These are phyloP conservation scores for Cryphonectria japonica DNA, from an alignment of 2,329 filamentous ascomycete species.

Conservation along the genomic window DNA sequence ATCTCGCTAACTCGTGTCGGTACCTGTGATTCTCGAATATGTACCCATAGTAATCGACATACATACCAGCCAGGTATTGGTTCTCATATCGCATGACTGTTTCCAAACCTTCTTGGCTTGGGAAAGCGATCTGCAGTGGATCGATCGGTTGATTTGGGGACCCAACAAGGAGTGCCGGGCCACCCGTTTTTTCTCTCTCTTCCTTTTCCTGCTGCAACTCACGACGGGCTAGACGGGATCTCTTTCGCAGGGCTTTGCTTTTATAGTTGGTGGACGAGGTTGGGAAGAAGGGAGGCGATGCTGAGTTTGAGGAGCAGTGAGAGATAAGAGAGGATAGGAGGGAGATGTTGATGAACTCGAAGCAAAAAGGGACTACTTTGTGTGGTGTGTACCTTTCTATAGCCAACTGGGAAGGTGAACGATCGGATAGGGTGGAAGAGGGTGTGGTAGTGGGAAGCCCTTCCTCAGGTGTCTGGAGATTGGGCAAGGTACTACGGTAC, in stretches of 20 bases:
- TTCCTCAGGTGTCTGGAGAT: not conserved
- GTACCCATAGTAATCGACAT: no score
- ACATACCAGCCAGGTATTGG: no score
- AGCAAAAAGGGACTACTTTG: no score
- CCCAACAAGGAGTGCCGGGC: no score
- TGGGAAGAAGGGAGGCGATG: not conserved
- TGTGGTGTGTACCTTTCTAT: not conserved
- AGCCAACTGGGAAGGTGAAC: constrained; percentile 6
- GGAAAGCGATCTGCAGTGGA: not conserved
- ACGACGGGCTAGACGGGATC: no score
- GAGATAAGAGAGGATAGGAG: no score
- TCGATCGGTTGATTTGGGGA: not conserved
- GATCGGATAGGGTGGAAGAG: not conserved
- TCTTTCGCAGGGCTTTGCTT: not conserved
- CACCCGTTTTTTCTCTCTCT: not conserved
- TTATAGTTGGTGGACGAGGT: not conserved
- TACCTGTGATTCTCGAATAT: not conserved
- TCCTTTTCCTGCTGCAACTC: no score
- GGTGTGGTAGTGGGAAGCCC: not conserved
- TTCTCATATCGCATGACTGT: not conserved
- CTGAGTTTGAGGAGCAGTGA: no score
- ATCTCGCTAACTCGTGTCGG: not conserved
- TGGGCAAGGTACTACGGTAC: not conserved
- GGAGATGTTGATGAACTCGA: no score
- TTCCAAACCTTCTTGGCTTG: not conserved